Evolutionary conservation across 805 yeast genomes (phyloP).

Genomic region (Suhomyces xylopsoci): DNA sequence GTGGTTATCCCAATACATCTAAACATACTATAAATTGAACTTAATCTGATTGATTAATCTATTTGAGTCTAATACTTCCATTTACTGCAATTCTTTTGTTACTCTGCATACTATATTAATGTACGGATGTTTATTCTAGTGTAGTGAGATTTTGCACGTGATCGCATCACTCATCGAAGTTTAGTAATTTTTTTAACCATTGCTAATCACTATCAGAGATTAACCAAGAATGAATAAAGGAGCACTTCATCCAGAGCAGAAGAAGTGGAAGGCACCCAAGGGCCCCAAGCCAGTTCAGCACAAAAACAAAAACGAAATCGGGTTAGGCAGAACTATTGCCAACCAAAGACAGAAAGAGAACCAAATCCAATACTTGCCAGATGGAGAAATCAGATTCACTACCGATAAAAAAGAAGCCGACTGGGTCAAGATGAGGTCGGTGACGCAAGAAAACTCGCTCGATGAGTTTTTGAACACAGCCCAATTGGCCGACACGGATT

Average conservation of each 20-base stretch:
- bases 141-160: not conserved
- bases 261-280: constrained; percentile 84
- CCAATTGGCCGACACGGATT: constrained; percentile 92
- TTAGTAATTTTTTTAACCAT: constrained; percentile 1
- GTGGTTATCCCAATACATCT: constrained; percentile 96
- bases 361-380: constrained; percentile 68
- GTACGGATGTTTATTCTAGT: too few species aligned
- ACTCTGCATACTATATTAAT: too few species aligned
- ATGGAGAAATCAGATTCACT: constrained; percentile 86
- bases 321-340: constrained; percentile 80
- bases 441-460: constrained; percentile 88
- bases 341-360: constrained; percentile 70
- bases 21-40: too few species aligned
- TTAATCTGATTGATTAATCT: too few species aligned
- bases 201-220: constrained; percentile 11
- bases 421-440: constrained; percentile 89
- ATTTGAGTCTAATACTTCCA: too few species aligned
- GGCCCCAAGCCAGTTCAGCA: constrained; percentile 90
- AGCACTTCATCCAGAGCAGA: constrained; percentile 45
- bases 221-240: constrained; percentile 29
- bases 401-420: constrained; percentile 80
- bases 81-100: too few species aligned
- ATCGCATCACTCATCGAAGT: not conserved
- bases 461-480: constrained; percentile 96
- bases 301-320: constrained; percentile 78